Evolutionary conservation across 1,139 yeast species (phyloP).

Genomic region (Scheffersomyces lignicola): DNA sequence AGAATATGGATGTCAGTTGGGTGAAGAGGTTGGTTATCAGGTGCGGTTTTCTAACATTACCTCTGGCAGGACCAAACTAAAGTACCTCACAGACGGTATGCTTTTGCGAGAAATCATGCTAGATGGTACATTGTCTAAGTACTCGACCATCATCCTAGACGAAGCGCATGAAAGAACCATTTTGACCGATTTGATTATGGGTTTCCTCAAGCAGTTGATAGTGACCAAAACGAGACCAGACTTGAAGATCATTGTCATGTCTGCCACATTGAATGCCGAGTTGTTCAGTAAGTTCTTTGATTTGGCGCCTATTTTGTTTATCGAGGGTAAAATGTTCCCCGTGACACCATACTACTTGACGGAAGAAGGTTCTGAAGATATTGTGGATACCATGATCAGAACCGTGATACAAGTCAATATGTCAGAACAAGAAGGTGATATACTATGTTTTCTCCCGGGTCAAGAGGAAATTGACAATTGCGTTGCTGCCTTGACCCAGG

Average conservation of each 20-base stretch:
- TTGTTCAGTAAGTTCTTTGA: constrained; percentile 76
- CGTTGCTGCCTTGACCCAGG: constrained; percentile 57
- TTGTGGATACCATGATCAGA: constrained; percentile 76
- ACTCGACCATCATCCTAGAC: constrained; percentile 81
- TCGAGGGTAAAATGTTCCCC: constrained; percentile 88
- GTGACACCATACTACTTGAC: constrained; percentile 70
- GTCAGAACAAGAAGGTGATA: constrained; percentile 83
- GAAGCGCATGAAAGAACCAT: constrained; percentile 98
- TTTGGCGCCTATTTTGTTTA: constrained; percentile 74
- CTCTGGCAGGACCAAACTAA: constrained; percentile 57
- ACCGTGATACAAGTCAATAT: constrained; percentile 76
- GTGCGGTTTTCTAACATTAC: constrained; percentile 69
- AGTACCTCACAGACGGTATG: constrained; percentile 97
- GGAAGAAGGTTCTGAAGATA: constrained; percentile 61
- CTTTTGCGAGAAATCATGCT: constrained; percentile 85
- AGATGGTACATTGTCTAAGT: constrained; percentile 61
- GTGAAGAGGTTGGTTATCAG: constrained; percentile 89
- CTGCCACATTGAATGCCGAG: constrained; percentile 96
- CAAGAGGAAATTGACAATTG: constrained; percentile 96
- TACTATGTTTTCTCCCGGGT: constrained; percentile 88
- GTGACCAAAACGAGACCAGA: constrained; percentile 48
- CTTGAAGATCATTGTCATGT: constrained; percentile 72
- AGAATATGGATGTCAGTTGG: constrained; percentile 76
- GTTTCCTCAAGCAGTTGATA: constrained; percentile 74
- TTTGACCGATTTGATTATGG: constrained; percentile 84